Conservation (phyloP, 1,284 basidiomycete species). For the Ganoderma lingzhi region DNA sequence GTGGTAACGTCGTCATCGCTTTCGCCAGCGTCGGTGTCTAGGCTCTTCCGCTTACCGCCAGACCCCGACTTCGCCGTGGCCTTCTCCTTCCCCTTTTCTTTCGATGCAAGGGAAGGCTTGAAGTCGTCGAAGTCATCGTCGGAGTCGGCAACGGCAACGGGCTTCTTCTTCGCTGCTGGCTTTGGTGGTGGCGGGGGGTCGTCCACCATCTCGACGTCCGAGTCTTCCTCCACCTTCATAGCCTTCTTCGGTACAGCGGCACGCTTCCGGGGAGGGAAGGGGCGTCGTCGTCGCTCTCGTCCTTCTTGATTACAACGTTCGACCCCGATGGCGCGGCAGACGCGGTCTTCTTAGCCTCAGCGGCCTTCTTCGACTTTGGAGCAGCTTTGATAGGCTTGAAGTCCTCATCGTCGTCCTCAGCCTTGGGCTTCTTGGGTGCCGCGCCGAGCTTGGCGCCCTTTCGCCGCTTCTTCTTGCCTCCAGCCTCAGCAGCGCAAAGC, state of each 20-base stretch:
- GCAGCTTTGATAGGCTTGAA: constrained; percentile 77
- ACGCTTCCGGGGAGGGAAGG: constrained; percentile 39
- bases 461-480: constrained; percentile 71
- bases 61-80: constrained; percentile 38
- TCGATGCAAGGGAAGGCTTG: constrained; percentile 37
- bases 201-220: constrained; percentile 47
- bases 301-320: constrained; percentile 42
- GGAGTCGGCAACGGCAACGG: constrained; percentile 35
- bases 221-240: constrained; percentile 45
- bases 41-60: constrained; percentile 60
- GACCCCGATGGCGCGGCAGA: constrained; percentile 37
- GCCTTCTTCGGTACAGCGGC: constrained; percentile 38
- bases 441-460: constrained; percentile 78
- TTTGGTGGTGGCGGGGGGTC: constrained; percentile 25
- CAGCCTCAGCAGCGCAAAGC: constrained; percentile 56
- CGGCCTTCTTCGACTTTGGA: constrained; percentile 49
- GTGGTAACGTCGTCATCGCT: constrained; percentile 51
- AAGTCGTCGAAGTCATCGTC: constrained; percentile 40
- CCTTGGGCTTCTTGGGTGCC: constrained; percentile 44
- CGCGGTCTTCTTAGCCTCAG: constrained; percentile 41
- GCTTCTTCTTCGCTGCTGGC: constrained; percentile 37
- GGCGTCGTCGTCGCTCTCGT: constrained; percentile 36
- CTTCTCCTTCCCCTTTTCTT: constrained; percentile 49
- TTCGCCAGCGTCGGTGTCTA: constrained; percentile 40
- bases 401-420: constrained; percentile 71